Evolutionary conservation across 1,139 yeast genomes (phyloP).

Genomic region (Nakaseomyces nivariensis): DNA sequence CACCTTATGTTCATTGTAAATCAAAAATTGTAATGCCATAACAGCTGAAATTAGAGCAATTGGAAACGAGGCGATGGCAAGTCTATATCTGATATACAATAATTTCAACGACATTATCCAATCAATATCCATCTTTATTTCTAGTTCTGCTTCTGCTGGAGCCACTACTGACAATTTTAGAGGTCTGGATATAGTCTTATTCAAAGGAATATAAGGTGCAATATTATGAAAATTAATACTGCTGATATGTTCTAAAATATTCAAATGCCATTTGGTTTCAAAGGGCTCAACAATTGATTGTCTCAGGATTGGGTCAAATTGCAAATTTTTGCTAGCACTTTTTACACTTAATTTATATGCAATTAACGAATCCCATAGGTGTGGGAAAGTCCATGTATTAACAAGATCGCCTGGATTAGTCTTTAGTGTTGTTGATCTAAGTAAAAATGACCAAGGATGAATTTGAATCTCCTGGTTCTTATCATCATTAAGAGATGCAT

Average conservation of each 20-base stretch:
- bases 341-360: constrained; percentile 16
- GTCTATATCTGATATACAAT: constrained; percentile 52
- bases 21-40: constrained; percentile 38
- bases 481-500: not conserved
- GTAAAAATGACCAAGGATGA: not conserved
- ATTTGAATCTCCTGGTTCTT: not conserved
- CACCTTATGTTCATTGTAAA: constrained; percentile 32
- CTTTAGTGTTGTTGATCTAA: constrained; percentile 3
- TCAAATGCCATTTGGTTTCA: constrained; percentile 71
- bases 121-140: constrained; percentile 23
- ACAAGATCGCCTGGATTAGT: constrained; percentile 1
- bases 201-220: constrained; percentile 67
- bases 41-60: constrained; percentile 39
- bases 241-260: constrained; percentile 32
- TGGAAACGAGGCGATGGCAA: constrained; percentile 52
- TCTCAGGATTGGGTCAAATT: constrained; percentile 53
- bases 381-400: constrained; percentile 15
- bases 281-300: constrained; percentile 58
- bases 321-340: constrained; percentile 3
- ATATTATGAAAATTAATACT: constrained; percentile 55
- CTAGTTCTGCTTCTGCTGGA: constrained; percentile 32
- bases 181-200: constrained; percentile 13
- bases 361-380: constrained; percentile 24
- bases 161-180: constrained; percentile 16
- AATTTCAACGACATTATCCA: constrained; percentile 35